phyloP scores from a whole-genome alignment of 352 stramenopile species.

The Elongisporangium senticosum region DNA sequence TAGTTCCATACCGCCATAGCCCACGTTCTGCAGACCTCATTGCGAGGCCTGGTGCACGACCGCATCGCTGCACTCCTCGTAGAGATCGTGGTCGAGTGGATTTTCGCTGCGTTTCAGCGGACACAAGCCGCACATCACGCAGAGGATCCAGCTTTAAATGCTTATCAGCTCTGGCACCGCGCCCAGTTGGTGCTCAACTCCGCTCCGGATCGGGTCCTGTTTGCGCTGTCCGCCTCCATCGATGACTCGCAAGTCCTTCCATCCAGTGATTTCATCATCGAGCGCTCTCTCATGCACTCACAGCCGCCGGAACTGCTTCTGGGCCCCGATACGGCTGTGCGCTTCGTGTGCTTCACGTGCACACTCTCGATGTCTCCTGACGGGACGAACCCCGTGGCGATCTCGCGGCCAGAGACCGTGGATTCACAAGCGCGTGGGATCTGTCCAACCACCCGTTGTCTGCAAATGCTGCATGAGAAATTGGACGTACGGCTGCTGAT shows the following conservation, averaged over 20 bases:
- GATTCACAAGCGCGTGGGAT: not conserved
- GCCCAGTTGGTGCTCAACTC: slow-evolving; percentile 30
- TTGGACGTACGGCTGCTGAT: slow-evolving; percentile 39
- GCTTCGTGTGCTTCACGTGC: slow-evolving; percentile 45
- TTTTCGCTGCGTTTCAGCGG: slow-evolving; percentile 20
- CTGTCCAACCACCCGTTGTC: not conserved
- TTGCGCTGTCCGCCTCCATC: slow-evolving; percentile 23
- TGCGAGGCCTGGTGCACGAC: slow-evolving; percentile 31
- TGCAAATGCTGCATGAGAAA: slow-evolving; percentile 13
- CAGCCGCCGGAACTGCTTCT: slow-evolving; percentile 29
- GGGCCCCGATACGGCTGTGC: not conserved
- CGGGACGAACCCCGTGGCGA: slow-evolving; percentile 33
- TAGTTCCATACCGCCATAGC: slow-evolving; percentile 22
- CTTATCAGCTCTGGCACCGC: slow-evolving; percentile 15
- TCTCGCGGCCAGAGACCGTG: slow-evolving; percentile 6
- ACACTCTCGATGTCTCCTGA: slow-evolving; percentile 17
- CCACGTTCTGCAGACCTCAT: slow-evolving; percentile 28
- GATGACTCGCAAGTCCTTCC: slow-evolving; percentile 31
- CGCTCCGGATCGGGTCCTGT: slow-evolving; percentile 28
- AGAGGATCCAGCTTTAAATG: not conserved
- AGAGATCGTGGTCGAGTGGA: slow-evolving; percentile 42
- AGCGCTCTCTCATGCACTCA: slow-evolving; percentile 39
- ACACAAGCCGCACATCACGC: not conserved
- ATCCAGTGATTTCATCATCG: slow-evolving; percentile 40
- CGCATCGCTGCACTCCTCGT: slow-evolving; percentile 21